phyloP scores from a whole-genome alignment of 495 filamentous ascomycete species.

The Neurospora tetraspora region DNA sequence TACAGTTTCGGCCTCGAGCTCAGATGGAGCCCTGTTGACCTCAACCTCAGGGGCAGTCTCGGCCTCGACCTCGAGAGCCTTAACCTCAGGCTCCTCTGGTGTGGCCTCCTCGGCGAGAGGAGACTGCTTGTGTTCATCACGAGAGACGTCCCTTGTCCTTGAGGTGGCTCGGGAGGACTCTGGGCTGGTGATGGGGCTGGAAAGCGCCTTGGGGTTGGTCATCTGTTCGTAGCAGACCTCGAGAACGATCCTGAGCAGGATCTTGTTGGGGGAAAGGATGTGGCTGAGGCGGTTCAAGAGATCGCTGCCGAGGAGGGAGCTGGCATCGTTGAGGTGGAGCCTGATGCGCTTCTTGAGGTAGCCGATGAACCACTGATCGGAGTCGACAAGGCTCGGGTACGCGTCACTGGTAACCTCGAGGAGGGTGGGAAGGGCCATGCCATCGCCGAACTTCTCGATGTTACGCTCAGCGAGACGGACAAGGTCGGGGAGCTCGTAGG shows the following conservation, averaged over 20 bases:
- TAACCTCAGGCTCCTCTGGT: not conserved
- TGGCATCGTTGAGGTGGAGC: slow-evolving; percentile 21
- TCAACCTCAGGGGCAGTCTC: slow-evolving; percentile 1
- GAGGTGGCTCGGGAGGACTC: slow-evolving; percentile 11
- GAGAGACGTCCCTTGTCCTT: not conserved
- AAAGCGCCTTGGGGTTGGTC: slow-evolving; percentile 1
- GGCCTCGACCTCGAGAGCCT: not conserved
- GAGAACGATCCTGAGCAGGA: slow-evolving; percentile 23
- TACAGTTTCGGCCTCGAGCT: slow-evolving; percentile 13
- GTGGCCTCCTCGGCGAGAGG: not conserved
- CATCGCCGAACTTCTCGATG: slow-evolving; percentile 20
- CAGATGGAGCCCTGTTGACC: slow-evolving; percentile 9
- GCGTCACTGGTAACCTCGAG: slow-evolving; percentile 23
- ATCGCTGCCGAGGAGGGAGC: slow-evolving; percentile 16
- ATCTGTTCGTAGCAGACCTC: slow-evolving; percentile 25
- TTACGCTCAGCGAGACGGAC: slow-evolving; percentile 20
- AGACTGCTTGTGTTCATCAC: not conserved
- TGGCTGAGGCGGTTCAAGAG: slow-evolving; percentile 22
- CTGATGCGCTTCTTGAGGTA: slow-evolving; percentile 23
- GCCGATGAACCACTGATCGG: slow-evolving; percentile 23
- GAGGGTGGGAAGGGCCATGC: slow-evolving; percentile 17
- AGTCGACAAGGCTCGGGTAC: slow-evolving; percentile 19
- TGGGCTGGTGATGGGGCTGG: slow-evolving; percentile 10
- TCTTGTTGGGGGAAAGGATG: slow-evolving; percentile 23
- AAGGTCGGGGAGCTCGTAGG: slow-evolving; percentile 24